These are phyloP conservation scores for Tylopilus plumbeoviolaceoides DNA, from an alignment of 768 basidiomycete species.

Conservation along the genomic window DNA sequence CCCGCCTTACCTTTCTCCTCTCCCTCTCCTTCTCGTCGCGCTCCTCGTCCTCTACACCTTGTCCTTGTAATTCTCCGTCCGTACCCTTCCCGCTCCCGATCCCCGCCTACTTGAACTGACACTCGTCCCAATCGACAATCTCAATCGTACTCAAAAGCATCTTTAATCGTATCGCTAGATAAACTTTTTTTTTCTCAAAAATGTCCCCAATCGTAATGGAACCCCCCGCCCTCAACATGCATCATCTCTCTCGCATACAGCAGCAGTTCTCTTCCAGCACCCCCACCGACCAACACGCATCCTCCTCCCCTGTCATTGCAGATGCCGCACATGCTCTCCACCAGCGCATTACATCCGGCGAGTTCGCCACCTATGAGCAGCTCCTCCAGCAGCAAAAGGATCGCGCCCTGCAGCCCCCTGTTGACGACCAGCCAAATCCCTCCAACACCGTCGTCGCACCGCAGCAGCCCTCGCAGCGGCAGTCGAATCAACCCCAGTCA, in stretches of 20 bases:
- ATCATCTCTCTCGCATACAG: slow-evolving; percentile 48
- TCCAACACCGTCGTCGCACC: slow-evolving; percentile 12
- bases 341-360: slow-evolving; percentile 27
- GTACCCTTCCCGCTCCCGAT: background rate
- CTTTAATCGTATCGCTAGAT: slow-evolving; percentile 34
- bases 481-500: slow-evolving; percentile 13
- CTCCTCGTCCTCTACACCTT: background rate
- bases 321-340: slow-evolving; percentile 27
- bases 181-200: slow-evolving; percentile 23
- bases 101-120: slow-evolving; percentile 3
- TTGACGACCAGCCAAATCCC: slow-evolving; percentile 13
- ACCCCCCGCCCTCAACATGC: slow-evolving; percentile 48
- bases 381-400: slow-evolving; percentile 30
- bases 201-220: slow-evolving; percentile 62
- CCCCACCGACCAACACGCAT: slow-evolving; percentile 27
- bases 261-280: slow-evolving; percentile 40
- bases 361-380: slow-evolving; percentile 31
- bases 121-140: slow-evolving; percentile 13
- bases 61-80: background rate
- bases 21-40: background rate
- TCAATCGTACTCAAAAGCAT: slow-evolving; percentile 13
- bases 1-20: background rate
- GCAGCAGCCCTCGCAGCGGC: slow-evolving; percentile 11
- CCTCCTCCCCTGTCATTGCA: slow-evolving; percentile 17
- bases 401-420: slow-evolving; percentile 17